Evolutionary conservation across 2,329 filamentous ascomycete genomes (phyloP), one percentile per base, ranked within the genome.

Genomic region (Penicillium griseofulvum): DNA sequence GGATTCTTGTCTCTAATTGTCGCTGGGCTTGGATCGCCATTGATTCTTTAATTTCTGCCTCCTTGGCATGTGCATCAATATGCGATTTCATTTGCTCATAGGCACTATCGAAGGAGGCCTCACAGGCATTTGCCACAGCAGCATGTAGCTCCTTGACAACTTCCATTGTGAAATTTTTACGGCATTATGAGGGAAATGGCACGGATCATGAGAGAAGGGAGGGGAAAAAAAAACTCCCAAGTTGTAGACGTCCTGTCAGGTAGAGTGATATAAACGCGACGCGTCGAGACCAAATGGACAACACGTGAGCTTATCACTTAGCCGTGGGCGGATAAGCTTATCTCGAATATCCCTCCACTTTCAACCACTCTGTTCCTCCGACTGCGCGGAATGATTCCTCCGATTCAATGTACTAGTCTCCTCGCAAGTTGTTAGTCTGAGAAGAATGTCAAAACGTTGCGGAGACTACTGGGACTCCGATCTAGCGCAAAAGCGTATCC

Each of bases 401-500:
- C 8, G 4, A 10, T 28, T 31, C 16, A 17, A 22, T 28, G 5
- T 9, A 19, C 17, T 51, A 43, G 36, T 16, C 26, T 24, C 10
- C 10, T 41, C 7, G 5, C 14, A 34, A 28, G 2, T 5, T 22
- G 11, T 46, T 29, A 24, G 8, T 16, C 26, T 6, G 7, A 46
- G 17, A 19, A 69, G 54, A n/a, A 74, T 75, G 71, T 55, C 66
- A 14, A 75, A 75, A 59, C 70, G 71, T 56, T 52, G 49, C 45
- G 60, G 66, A 47, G 59, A 65, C 33, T 54, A 60, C 43, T 54
- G 52, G 8, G 51, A 51, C 5, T 36, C 45, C 12, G 54, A 57
- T 38, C 41, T 49, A 22, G 71, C 63, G 22, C 60, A 71, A 11
- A 86, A 87, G 69, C 74, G 80, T 55, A 63, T 66, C 50, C 71